Evolutionary conservation across 768 basidiomycete species (phyloP), one percentile per base, ranked within the genome.

Genomic region (Rhodocollybia butyracea): DNA sequence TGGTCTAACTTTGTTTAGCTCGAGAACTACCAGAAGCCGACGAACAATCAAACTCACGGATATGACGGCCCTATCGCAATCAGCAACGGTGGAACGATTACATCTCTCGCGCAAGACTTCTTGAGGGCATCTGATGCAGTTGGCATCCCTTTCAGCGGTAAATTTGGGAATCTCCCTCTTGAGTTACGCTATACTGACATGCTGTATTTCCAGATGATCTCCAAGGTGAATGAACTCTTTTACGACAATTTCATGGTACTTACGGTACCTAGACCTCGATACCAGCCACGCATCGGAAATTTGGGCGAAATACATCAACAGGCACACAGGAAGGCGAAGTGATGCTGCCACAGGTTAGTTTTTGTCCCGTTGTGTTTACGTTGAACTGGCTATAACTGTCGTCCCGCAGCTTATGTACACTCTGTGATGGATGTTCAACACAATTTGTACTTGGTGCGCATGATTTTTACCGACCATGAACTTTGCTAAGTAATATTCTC

Each of bases 281-380:
- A 84, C 84, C 22, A 65, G 79, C 27, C 82, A 87, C 60, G 84
- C 73, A 22, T 78, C 85, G 53, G 86, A 87, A 66, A 84, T 86
- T 54, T 87, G 85, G 86, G 85, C 85, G 47, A 88, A 88, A 66
- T 88, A 87, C 64, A 85, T 88, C 76, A 86, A 86, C 68, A 77
- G 84, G 60, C 80, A 86, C 63, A 88, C 85, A 32, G 86, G 86
- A 56, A 74, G 86, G 58, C 83, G 85, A 48, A 85, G 83, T 57
- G 86, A 88, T 60, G 85, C 86, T 46, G 84, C 86, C 2, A 85
- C 84, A 42, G 84, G 83, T 82, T 62, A 31, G 65, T 58, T 13
- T n/a, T 29, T 22, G 17, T 39, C 15, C 6, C n/a, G n/a, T n/a
- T 46, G 46, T 17, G n/a, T 22, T 19, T 45, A 22, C 10, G 22